Percentiles rank a stretch among this genome's conserved stretches.
These are phyloP conservation scores for Sporothrix curviconia DNA, from an alignment of 2,329 filamentous ascomycete species.

Conservation along the genomic window DNA sequence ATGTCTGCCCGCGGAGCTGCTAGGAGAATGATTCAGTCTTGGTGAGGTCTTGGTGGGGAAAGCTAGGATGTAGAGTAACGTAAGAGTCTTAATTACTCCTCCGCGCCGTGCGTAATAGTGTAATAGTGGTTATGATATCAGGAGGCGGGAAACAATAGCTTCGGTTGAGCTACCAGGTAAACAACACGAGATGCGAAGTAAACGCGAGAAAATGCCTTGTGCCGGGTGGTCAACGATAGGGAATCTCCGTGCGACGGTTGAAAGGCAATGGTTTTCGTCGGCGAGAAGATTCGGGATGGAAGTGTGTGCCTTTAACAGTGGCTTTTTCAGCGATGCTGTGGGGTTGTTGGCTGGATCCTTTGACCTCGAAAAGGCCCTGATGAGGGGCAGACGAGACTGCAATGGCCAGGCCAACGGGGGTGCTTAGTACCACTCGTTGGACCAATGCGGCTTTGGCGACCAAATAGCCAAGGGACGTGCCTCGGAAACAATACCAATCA, in stretches of 20 bases:
- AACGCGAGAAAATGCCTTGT: background rate
- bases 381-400: constrained; percentile 7
- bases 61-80: background rate
- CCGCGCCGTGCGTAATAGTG: background rate
- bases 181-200: background rate
- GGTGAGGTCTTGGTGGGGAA: constrained; percentile 7
- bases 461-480: background rate
- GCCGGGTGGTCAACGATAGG: no score
- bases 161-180: constrained; percentile 8
- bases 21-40: background rate
- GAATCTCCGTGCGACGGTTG: no score
- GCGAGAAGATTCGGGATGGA: background rate
- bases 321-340: background rate
- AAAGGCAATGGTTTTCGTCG: no score
- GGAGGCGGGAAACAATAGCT: background rate
- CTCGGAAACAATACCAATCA: background rate
- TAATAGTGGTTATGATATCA: background rate
- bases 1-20: background rate
- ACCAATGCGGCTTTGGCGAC: background rate
- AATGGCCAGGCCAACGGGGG: constrained; percentile 7
- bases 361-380: constrained; percentile 6
- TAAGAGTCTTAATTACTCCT: background rate
- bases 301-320: background rate
- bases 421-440: constrained; percentile 7
- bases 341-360: background rate